These are phyloP conservation scores for Immersiella caudata DNA, from an alignment of 495 filamentous ascomycete species.

Conservation along the genomic window DNA sequence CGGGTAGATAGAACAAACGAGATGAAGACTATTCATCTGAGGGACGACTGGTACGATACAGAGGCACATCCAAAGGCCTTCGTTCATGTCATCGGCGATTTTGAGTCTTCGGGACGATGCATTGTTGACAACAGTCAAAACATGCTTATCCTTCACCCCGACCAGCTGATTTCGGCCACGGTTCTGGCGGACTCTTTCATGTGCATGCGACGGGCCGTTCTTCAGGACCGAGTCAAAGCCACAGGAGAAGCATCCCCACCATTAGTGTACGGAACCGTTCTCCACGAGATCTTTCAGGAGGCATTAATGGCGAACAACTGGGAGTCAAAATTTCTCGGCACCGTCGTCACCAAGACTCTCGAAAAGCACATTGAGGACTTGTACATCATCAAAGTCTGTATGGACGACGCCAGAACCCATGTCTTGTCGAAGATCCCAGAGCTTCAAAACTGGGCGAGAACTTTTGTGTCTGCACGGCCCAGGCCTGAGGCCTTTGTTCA, in stretches of 20 bases:
- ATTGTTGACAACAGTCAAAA: constrained; percentile 76
- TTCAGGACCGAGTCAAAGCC: constrained; percentile 91
- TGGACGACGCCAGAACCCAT: constrained; percentile 71
- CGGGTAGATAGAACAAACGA: constrained; percentile 69
- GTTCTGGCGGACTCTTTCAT: constrained; percentile 91
- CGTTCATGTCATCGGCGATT: constrained; percentile 84
- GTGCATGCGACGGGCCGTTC: constrained; percentile 83
- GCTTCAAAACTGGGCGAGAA: constrained; percentile 77
- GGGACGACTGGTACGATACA: constrained; percentile 83
- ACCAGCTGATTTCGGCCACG: constrained; percentile 92
- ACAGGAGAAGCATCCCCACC: constrained; percentile 74
- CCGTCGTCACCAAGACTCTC: constrained; percentile 65
- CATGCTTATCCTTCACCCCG: constrained; percentile 90
- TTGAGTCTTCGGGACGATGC: constrained; percentile 66
- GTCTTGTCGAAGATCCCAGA: constrained; percentile 77
- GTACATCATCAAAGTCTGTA: constrained; percentile 76
- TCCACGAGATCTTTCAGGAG: constrained; percentile 93
- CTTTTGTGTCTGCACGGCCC: constrained; percentile 74
- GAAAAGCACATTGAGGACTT: constrained; percentile 79
- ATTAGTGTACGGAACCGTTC: constrained; percentile 84
- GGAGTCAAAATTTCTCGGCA: constrained; percentile 66
- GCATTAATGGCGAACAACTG: constrained; percentile 83
- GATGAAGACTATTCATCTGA: constrained; percentile 70
- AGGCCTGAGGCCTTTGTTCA: constrained; percentile 73
- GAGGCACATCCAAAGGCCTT: constrained; percentile 71